Evolutionary conservation across 768 basidiomycete genomes (phyloP), one percentile per base, ranked within the genome.

Genomic region (Trametes cubensis): DNA sequence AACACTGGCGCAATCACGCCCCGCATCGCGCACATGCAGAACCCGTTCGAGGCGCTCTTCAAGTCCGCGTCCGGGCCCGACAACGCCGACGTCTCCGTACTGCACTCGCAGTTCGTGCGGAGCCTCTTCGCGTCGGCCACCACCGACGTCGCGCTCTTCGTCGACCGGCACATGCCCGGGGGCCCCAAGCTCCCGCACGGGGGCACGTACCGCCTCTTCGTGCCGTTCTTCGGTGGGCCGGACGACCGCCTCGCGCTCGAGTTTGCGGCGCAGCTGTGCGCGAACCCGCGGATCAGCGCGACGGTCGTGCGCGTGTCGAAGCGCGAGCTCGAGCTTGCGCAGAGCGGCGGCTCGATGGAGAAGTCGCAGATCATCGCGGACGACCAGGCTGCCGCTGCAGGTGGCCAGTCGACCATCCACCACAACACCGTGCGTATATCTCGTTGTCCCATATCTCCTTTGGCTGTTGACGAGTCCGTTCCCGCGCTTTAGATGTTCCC

Each of bases 171-270:
- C 76, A 78, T 55, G 67, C 68, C 74, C 8, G 62, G 67, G 54
- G 62, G 64, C 67, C 50, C 48, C n/a, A 54, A 69, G 34, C 66
- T 69, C 0, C 61, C 65, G 45, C 72, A 73, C 48, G 75, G 75
- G 42, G 73, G 68, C 46, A 61, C 60, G 10, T 81, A 86, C 69
- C 90, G 93, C 70, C 66, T 98, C 15, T 90, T 94, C 75, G 69
- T 97, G 14, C 91, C 94, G 0, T 98, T 98, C 83, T 91, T 94
- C 72, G 96, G 96, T 23, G 96, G 96, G 0, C 90, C 94, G 0
- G 96, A 98, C 72, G 95, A 97, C 71, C 81, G 96, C 3, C 79
- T 94, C 18, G 92, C 94, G 0, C 76, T 98, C 39, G 85, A 90
- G 30, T 86, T 98, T 66, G 89, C 92, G 23, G 83, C 89, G 15